Percentiles rank a stretch among this genome's conserved stretches.
phyloP scores from a whole-genome alignment of 1,139 yeast genomes.

The Scheffersomyces parashehatae region DNA sequence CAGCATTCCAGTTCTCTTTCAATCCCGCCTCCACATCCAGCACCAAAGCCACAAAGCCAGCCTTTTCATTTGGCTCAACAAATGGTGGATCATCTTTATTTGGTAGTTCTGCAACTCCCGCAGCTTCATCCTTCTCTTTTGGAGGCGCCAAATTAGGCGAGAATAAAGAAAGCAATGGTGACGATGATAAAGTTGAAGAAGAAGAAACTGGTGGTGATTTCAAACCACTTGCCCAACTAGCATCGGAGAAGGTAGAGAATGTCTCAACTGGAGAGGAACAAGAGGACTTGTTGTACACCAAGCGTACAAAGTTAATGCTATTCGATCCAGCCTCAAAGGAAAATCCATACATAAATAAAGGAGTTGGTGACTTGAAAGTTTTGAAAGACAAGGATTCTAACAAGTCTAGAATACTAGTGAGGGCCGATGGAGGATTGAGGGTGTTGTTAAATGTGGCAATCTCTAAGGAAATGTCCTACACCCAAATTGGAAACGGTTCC shows the following conservation, averaged over 20 bases:
- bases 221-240: slow-evolving; percentile 47
- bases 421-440: slow-evolving; percentile 88
- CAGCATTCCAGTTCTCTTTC: background rate
- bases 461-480: slow-evolving; percentile 53
- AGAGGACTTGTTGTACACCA: slow-evolving; percentile 64
- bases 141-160: slow-evolving; percentile 9
- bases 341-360: slow-evolving; percentile 58
- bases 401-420: slow-evolving; percentile 70
- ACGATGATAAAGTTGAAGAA: slow-evolving; percentile 36
- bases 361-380: slow-evolving; percentile 81
- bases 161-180: slow-evolving; percentile 10
- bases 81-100: slow-evolving; percentile 16
- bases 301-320: slow-evolving; percentile 72
- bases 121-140: slow-evolving; percentile 20
- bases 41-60: slow-evolving; percentile 13
- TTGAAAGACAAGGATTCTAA: slow-evolving; percentile 57
- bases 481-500: slow-evolving; percentile 58
- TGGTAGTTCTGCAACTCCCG: slow-evolving; percentile 5
- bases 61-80: slow-evolving; percentile 18
- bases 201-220: slow-evolving; percentile 47
- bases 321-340: slow-evolving; percentile 52
- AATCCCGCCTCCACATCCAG: slow-evolving; percentile 1
- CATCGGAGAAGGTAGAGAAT: slow-evolving; percentile 42
- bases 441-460: slow-evolving; percentile 70
- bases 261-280: slow-evolving; percentile 81